These are phyloP conservation scores for Globisporangium uncinulatum DNA, from an alignment of 352 stramenopile species.

Conservation along the genomic window DNA sequence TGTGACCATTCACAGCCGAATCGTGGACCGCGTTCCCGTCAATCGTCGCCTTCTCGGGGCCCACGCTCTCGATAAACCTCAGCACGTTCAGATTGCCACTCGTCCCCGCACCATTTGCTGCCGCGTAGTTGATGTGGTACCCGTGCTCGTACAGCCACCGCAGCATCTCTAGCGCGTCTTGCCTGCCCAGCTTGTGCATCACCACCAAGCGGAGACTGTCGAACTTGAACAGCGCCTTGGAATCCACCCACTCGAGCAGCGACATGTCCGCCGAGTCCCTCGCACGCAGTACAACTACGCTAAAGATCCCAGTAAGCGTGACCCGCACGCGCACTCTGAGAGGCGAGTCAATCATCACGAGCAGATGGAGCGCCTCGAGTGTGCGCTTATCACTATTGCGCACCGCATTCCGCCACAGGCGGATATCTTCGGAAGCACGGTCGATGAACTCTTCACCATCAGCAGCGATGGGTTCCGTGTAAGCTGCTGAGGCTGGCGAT, in stretches of 20 bases:
- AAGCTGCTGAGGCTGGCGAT: neutral
- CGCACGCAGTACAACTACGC: neutral
- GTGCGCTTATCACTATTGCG: neutral
- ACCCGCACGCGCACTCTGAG: neutral
- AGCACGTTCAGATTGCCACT: neutral
- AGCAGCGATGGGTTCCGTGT: too few relatives aligned
- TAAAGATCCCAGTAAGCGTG: neutral
- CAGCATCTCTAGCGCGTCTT: neutral
- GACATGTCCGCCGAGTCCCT: neutral
- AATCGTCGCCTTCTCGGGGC: neutral
- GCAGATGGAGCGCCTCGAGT: conserved; percentile 2
- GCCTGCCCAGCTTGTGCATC: neutral
- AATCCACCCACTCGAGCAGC: conserved; percentile 5
- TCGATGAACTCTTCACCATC: too few relatives aligned
- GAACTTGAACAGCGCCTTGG: neutral
- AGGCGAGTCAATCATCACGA: neutral
- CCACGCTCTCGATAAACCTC: neutral
- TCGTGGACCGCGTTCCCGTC: neutral
- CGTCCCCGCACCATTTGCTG: neutral
- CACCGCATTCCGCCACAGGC: conserved; percentile 1
- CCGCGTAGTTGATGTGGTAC: neutral
- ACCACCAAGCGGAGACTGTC: neutral
- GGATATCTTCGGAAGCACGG: neutral
- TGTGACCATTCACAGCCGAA: neutral
- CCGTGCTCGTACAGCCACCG: neutral